Evolutionary conservation across 2,329 filamentous ascomycete species (phyloP).

Genomic region (Colletotrichum cordylinicola): DNA sequence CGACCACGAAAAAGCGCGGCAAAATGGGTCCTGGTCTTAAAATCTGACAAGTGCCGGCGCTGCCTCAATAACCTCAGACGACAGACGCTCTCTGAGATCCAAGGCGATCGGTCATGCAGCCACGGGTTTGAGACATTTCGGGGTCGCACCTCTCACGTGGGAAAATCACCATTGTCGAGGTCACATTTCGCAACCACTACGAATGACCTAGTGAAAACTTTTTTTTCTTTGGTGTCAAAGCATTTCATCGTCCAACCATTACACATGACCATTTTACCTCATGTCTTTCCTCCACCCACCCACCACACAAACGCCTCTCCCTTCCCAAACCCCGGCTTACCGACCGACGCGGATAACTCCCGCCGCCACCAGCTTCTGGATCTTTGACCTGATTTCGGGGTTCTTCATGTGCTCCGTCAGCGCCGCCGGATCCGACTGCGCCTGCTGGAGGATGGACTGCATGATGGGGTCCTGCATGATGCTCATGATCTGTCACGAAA

Average conservation of each 20-base stretch:
- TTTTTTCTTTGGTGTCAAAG: not conserved
- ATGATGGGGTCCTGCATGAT: conserved; percentile 97
- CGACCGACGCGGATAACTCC: conserved; percentile 84
- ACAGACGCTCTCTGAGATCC: not conserved
- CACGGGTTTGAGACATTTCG: not conserved
- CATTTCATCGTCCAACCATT: conserved; percentile 24
- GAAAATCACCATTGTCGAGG: conserved; percentile 9
- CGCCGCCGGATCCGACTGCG: conserved; percentile 89
- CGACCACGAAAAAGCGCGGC: not conserved
- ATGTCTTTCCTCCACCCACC: not conserved
- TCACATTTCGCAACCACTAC: conserved; percentile 23
- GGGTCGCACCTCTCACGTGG: conserved; percentile 9
- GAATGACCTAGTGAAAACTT: conserved; percentile 15
- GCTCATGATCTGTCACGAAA: conserved; percentile 69
- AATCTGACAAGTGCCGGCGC: not conserved
- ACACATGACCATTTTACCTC: conserved; percentile 16
- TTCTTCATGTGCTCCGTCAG: conserved; percentile 98
- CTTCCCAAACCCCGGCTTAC: conserved; percentile 25
- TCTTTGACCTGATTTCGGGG: conserved; percentile 81
- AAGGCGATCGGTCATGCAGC: conserved; percentile 7
- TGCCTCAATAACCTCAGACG: rapidly evolving
- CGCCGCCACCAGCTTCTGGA: conserved; percentile 92
- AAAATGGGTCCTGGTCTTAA: not conserved
- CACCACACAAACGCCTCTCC: not conserved
- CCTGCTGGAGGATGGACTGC: conserved; percentile 96